These are phyloP conservation scores for Apophysomyces trapeziformis DNA, from an alignment of 371 early-diverging fungal species.

Conservation along the genomic window DNA sequence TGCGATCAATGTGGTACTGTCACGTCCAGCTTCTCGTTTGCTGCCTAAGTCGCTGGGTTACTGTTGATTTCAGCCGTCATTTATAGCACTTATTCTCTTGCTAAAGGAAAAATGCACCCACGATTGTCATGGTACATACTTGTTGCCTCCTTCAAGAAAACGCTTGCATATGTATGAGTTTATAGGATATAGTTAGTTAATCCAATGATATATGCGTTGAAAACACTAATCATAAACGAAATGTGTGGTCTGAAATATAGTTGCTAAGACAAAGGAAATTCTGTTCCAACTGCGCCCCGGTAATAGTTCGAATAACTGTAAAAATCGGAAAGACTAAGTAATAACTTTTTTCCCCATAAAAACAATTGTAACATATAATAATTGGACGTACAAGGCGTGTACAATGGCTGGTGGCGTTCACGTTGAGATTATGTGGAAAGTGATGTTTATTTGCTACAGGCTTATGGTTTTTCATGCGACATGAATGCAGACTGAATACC, in stretches of 20 bases:
- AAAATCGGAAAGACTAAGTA: constrained; percentile 5
- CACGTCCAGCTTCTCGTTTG: constrained; percentile 58
- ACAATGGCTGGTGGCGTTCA: constrained; percentile 46
- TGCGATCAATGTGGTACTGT: constrained; percentile 45
- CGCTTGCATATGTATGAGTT: too few species aligned
- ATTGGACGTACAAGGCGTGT: constrained; percentile 53
- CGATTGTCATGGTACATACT: constrained; percentile 44
- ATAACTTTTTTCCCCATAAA: too few species aligned
- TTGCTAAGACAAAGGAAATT: constrained; percentile 37
- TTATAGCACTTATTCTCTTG: constrained; percentile 71
- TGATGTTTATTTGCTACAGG: constrained; percentile 41
- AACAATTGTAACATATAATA: constrained; percentile 18
- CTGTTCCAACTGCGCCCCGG: constrained; percentile 36
- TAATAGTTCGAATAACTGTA: constrained; percentile 18
- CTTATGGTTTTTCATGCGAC: not conserved
- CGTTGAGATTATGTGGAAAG: constrained; percentile 44
- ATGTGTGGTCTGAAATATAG: constrained; percentile 37
- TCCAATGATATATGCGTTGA: constrained; percentile 62
- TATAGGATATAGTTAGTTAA: constrained; percentile 43
- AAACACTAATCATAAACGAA: constrained; percentile 64
- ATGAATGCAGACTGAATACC: constrained; percentile 48
- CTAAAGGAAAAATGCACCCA: constrained; percentile 65
- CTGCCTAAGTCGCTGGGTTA: constrained; percentile 59
- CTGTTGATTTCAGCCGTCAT: constrained; percentile 59
- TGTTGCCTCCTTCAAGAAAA: too few species aligned